Evolutionary conservation across 2,329 filamentous ascomycete species (phyloP), one percentile per base, ranked within the genome.

Genomic region (Incumbomyces delicatus): DNA sequence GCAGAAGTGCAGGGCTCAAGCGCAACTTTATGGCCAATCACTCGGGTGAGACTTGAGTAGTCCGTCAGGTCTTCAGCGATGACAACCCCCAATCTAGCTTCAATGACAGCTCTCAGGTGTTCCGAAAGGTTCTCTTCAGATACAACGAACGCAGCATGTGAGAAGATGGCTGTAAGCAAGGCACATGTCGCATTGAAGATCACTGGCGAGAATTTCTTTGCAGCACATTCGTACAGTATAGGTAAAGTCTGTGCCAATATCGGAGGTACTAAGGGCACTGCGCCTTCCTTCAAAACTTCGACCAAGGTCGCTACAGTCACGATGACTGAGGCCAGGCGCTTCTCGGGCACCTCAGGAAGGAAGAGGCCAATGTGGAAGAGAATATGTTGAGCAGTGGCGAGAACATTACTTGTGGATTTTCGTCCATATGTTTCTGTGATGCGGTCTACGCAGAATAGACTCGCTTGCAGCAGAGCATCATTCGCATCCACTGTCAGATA

Each of bases 361-460:
- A 37, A n/a, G 13, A 45, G 29, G 16, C 42, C 31, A n/a, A 35
- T 20, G 12, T 41, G 17, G 2, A 17, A 35, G 16, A 44, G 16
- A n/a, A 50, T 41, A 13, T 22, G 29, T 16, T 30, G 32, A 31
- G 48, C 48, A 13, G 32, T 17, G 7, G 39, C 38, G n/a, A 44
- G 12, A 17, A 50, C 32, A n/a, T 7, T 34, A 55, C 84, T 79
- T 1, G 84, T 74, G 59, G 95, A 86, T 63, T 89, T 94, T 71
- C 92, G 94, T 55, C 92, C 94, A 62, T 95, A 96, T 63, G 90
- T 90, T 66, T 95, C 89, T 2, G 86, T 79, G 52, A 98, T 94
- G 64, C 87, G 86, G 66, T 95, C 89, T 37, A 96, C 83, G 57
- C 90, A 96, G 31, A 81, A 81, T 51, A 98, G 81, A 1, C 89